phyloP scores from a whole-genome alignment of 116 monocot genomes.

The Cymodocea nodosa region DNA sequence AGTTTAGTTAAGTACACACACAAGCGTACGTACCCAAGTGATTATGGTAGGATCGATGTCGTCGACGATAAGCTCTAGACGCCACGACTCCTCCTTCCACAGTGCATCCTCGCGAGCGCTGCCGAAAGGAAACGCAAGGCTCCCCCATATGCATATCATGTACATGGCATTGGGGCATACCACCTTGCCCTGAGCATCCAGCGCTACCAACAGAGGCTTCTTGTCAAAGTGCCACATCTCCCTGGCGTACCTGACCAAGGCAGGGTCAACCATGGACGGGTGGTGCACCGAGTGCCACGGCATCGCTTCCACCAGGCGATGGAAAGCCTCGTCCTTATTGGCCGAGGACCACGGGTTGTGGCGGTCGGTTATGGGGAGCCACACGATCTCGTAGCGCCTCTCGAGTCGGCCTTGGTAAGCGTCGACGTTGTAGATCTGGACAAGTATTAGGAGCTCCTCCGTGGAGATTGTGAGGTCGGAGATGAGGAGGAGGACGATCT shows the following conservation, averaged over 20 bases:
- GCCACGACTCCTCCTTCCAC: slow-evolving; percentile 79
- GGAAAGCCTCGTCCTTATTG: slow-evolving; percentile 38
- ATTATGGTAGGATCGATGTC: slow-evolving; percentile 57
- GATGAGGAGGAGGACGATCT: slow-evolving; percentile 63
- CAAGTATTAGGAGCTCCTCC: slow-evolving; percentile 67
- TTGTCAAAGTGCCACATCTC: slow-evolving; percentile 64
- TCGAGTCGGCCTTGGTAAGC: slow-evolving; percentile 42
- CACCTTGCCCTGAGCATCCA: slow-evolving; percentile 71
- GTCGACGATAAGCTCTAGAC: slow-evolving; percentile 61
- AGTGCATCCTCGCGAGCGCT: slow-evolving; percentile 64
- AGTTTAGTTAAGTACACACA: too few relatives aligned
- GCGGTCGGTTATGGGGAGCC: slow-evolving; percentile 58
- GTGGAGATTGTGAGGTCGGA: slow-evolving; percentile 50
- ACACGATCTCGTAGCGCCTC: slow-evolving; percentile 63
- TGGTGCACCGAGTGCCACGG: slow-evolving; percentile 59
- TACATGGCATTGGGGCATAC: slow-evolving; percentile 64
- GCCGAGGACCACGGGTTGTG: slow-evolving; percentile 22
- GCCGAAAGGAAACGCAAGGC: slow-evolving; percentile 65
- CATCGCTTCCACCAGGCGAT: slow-evolving; percentile 32
- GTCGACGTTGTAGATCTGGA: slow-evolving; percentile 63
- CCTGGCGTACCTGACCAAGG: slow-evolving; percentile 47
- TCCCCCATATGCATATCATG: slow-evolving; percentile 93
- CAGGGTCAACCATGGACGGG: slow-evolving; percentile 37
- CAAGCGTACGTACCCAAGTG: slow-evolving; percentile 44
- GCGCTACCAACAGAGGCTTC: slow-evolving; percentile 54